Evolutionary conservation across 352 stramenopile species (phyloP), one percentile per base, ranked within the genome.

Genomic region (Globisporangium radiosum): DNA sequence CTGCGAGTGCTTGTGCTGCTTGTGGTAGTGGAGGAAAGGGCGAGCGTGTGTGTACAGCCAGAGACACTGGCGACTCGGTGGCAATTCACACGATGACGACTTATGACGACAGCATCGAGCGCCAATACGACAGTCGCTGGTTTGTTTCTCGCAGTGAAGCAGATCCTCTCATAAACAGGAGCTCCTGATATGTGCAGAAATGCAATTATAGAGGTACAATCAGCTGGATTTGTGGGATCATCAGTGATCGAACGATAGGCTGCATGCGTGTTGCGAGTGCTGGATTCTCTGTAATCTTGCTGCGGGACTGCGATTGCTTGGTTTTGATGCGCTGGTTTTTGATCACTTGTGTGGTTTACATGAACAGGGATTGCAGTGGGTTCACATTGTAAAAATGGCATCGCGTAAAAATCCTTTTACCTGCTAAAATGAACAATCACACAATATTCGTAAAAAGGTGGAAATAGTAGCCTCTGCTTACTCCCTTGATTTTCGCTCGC

Each of bases 351-450:
- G 43, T 47, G 43, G 43, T 17, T 15, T 15, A 47, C 43, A 47
- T 15, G 7, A 33, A 33, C 25, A 33, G 25, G 1, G 25, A 33
- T 33, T 33, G 11, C 43, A 47, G 43, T 59, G 54, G 54, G 54
- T 59, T 59, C 54, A 49, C 54, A 59, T 7, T 47, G 43, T 47
- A 47, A 47, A 52, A 56, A 40, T 1, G 19, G 42, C 17, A 15
- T n/a, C 36, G 36, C 3, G 55, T 60, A 60, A 52, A 54, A 54
- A 60, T 1, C 25, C 2, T 33, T 33, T 2, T 1, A 33, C 25
- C 1, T 3, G 2, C 25, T 33, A 33, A 33, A 33, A 33, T 3
- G 25, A 33, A 33, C 25, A 33, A 33, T 33, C 25, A 33, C 1
- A 25, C 25, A 33, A 3, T 19, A n/a, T 3, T 2, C 55, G 47